Evolutionary conservation across 768 basidiomycete species (phyloP).

Genomic region (Filobasidium wieringae): DNA sequence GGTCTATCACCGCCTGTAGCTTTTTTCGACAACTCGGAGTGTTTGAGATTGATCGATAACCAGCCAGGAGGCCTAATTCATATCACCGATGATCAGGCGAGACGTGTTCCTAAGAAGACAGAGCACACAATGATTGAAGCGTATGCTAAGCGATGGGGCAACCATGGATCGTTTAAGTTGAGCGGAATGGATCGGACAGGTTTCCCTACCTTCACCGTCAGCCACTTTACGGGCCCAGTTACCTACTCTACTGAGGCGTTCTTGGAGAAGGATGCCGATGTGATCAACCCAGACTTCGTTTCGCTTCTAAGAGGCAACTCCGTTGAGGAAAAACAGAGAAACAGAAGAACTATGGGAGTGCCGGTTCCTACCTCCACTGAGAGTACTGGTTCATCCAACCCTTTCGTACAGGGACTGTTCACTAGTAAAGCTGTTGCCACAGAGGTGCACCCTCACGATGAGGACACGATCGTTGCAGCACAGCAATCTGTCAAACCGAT

Average conservation of each 20-base stretch:
- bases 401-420: slow-evolving; percentile 84
- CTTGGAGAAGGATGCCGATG: slow-evolving; percentile 75
- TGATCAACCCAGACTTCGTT: slow-evolving; percentile 85
- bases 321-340: slow-evolving; percentile 31
- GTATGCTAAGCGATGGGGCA: slow-evolving; percentile 85
- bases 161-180: slow-evolving; percentile 80
- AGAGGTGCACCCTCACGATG: slow-evolving; percentile 78
- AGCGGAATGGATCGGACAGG: slow-evolving; percentile 64
- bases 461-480: slow-evolving; percentile 89
- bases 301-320: slow-evolving; percentile 60
- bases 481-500: slow-evolving; percentile 90
- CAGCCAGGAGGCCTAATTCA: slow-evolving; percentile 82
- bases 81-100: slow-evolving; percentile 95
- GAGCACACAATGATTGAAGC: slow-evolving; percentile 91
- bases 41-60: slow-evolving; percentile 71
- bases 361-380: slow-evolving; percentile 42
- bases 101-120: slow-evolving; percentile 74
- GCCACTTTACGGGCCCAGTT: slow-evolving; percentile 81
- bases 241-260: slow-evolving; percentile 85
- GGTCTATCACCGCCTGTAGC: slow-evolving; percentile 51
- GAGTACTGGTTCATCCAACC: slow-evolving; percentile 68
- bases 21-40: slow-evolving; percentile 86
- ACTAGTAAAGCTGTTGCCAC: slow-evolving; percentile 79
- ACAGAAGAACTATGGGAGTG: slow-evolving; percentile 17
- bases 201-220: slow-evolving; percentile 75